Conservation (phyloP, 2,329 filamentous ascomycete genomes). For the Penicillium sp. region DNA sequence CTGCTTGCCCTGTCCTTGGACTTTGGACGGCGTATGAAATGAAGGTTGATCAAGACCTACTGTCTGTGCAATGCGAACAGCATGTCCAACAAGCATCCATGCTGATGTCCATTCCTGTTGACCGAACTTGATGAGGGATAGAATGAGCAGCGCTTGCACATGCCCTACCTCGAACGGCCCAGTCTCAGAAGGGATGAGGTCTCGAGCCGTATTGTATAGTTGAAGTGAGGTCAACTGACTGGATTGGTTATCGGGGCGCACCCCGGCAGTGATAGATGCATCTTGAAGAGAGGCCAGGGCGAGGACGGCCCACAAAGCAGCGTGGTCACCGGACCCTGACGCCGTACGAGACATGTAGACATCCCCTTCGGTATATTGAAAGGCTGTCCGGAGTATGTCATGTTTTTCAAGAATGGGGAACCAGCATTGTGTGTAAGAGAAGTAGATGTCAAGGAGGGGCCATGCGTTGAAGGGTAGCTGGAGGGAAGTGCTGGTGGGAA, state of each 20-base stretch:
- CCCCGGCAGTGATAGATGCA: constrained; percentile 33
- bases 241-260: constrained; percentile 19
- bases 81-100: constrained; percentile 68
- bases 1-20: constrained; percentile 36
- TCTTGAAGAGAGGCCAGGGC: constrained; percentile 63
- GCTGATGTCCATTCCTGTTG: constrained; percentile 61
- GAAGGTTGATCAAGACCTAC: constrained; percentile 43
- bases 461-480: constrained; percentile 55
- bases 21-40: constrained; percentile 53
- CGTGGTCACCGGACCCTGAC: constrained; percentile 52
- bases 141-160: constrained; percentile 61
- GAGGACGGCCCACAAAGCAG: constrained; percentile 65
- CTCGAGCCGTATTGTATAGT: constrained; percentile 50
- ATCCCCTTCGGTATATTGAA: constrained; percentile 36
- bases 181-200: constrained; percentile 55
- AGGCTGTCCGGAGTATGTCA: constrained; percentile 59
- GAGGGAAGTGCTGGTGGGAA: constrained; percentile 38
- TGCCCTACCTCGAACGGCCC: constrained; percentile 54
- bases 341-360: constrained; percentile 28
- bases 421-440: constrained; percentile 77
- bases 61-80: constrained; percentile 55
- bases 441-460: constrained; percentile 71
- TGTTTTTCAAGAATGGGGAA: constrained; percentile 73
- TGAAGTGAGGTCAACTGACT: constrained; percentile 29
- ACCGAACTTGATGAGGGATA: constrained; percentile 67